These are phyloP conservation scores for Aspergillus sclerotioniger DNA, from an alignment of 495 filamentous ascomycete genomes.

Conservation along the genomic window DNA sequence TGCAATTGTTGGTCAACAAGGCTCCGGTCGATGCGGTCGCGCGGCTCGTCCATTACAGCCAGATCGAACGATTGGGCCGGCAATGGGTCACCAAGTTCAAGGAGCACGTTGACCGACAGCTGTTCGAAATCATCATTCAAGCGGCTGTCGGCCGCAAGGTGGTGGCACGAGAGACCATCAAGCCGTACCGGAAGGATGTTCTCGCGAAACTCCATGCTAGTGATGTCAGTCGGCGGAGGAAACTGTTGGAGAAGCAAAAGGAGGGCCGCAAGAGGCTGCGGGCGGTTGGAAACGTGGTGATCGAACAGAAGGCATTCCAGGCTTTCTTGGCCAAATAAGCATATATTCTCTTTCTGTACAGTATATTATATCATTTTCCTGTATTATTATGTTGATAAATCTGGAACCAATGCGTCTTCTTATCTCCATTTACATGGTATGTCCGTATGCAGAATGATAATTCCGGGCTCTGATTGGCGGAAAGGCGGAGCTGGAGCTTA, in stretches of 20 bases:
- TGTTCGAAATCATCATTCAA: constrained; percentile 96
- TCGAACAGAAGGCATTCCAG: constrained; percentile 93
- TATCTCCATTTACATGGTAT: too few species aligned
- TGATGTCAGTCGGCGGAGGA: constrained; percentile 77
- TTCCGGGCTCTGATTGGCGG: constrained; percentile 19
- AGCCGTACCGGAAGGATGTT: constrained; percentile 95
- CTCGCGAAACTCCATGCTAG: constrained; percentile 90
- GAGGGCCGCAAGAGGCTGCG: constrained; percentile 85
- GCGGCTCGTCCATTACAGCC: constrained; percentile 77
- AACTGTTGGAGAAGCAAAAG: constrained; percentile 95
- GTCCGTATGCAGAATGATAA: background rate
- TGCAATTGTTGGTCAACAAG: constrained; percentile 93
- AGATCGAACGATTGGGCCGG: constrained; percentile 71
- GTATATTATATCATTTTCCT: constrained; percentile 4
- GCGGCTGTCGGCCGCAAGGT: constrained; percentile 80
- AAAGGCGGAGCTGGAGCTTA: constrained; percentile 16
- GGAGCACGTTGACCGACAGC: constrained; percentile 90
- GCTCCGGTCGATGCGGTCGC: constrained; percentile 91
- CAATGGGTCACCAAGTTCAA: constrained; percentile 97
- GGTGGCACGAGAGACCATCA: constrained; percentile 90
- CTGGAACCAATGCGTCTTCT: too few species aligned
- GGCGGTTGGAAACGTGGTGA: constrained; percentile 73
- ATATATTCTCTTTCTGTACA: constrained; percentile 18
- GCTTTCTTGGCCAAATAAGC: constrained; percentile 70
- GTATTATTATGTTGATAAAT: background rate